A percentile compares a stretch with the other conserved stretches of the same genome.
These are phyloP conservation scores for Platanus orientalis DNA, from an alignment of 164 flowering plant species.

Conservation along the genomic window DNA sequence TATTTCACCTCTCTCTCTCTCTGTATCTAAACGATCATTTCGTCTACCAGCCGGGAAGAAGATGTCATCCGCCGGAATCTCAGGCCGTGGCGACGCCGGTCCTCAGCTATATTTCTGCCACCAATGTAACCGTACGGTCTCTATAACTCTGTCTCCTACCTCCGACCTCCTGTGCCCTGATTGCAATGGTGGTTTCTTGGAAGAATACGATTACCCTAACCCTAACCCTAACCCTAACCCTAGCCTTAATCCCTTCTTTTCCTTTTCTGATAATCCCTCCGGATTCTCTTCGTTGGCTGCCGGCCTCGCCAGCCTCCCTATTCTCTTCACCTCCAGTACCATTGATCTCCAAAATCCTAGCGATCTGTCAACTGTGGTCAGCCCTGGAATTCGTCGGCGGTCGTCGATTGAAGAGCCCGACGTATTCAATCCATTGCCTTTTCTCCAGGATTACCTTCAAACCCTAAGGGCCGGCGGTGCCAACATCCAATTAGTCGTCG, in stretches of 20 bases:
- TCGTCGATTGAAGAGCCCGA: slow-evolving; percentile 21
- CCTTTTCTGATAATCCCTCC: slow-evolving; percentile 14
- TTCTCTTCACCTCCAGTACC: slow-evolving; percentile 22
- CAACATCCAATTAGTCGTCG: slow-evolving; percentile 33
- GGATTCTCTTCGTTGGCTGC: slow-evolving; percentile 4
- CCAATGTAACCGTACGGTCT: slow-evolving; percentile 63
- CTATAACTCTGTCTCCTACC: slow-evolving; percentile 26
- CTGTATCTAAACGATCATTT: no score
- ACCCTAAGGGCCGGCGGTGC: slow-evolving; percentile 39
- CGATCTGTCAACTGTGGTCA: slow-evolving; percentile 20
- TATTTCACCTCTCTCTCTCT: no score
- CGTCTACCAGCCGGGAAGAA: no score
- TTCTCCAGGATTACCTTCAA: slow-evolving; percentile 57
- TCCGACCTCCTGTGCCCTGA: slow-evolving; percentile 62
- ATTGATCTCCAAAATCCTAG: slow-evolving; percentile 19
- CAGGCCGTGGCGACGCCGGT: slow-evolving; percentile 6
- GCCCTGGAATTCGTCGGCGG: slow-evolving; percentile 3
- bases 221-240: slow-evolving; percentile 43
- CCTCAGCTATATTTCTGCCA: slow-evolving; percentile 57
- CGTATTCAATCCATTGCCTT: slow-evolving; percentile 52
- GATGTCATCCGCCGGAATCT: no score
- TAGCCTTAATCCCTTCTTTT: slow-evolving; percentile 24
- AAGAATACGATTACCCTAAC: slow-evolving; percentile 74
- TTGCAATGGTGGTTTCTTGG: slow-evolving; percentile 77
- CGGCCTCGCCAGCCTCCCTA: neutral